These are phyloP conservation scores for Moniliophthora roreri DNA, from an alignment of 1,284 basidiomycete species.

Conservation along the genomic window DNA sequence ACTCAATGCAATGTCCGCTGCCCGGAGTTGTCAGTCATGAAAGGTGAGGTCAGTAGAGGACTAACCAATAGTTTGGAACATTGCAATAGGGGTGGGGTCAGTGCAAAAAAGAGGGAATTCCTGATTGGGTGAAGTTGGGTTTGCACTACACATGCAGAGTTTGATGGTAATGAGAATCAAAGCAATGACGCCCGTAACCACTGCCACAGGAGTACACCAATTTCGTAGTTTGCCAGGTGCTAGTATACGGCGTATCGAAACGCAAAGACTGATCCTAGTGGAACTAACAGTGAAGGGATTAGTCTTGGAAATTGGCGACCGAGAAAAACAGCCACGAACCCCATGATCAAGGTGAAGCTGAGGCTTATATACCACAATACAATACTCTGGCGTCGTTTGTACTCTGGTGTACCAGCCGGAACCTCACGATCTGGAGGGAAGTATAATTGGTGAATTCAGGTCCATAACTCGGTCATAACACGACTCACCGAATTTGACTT, in stretches of 20 bases:
- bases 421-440: background rate
- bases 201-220: conserved; percentile 11
- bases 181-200: conserved; percentile 11
- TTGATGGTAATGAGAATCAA: conserved; percentile 17
- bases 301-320: no score
- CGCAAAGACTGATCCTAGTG: conserved; percentile 20
- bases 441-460: background rate
- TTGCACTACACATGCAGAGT: conserved; percentile 16
- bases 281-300: conserved; percentile 13
- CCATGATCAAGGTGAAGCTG: background rate
- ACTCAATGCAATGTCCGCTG: conserved; percentile 17
- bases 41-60: background rate
- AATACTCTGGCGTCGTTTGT: background rate
- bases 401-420: background rate
- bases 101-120: background rate
- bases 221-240: conserved; percentile 14
- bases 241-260: conserved; percentile 22
- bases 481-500: conserved; percentile 5
- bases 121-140: background rate
- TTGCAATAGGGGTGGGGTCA: background rate
- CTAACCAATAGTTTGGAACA: background rate
- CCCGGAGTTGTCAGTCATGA: background rate
- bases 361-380: background rate
- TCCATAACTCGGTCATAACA: background rate
- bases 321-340: background rate